Conservation (phyloP, 148 eudicot species). For the Cornus florida region DNA sequence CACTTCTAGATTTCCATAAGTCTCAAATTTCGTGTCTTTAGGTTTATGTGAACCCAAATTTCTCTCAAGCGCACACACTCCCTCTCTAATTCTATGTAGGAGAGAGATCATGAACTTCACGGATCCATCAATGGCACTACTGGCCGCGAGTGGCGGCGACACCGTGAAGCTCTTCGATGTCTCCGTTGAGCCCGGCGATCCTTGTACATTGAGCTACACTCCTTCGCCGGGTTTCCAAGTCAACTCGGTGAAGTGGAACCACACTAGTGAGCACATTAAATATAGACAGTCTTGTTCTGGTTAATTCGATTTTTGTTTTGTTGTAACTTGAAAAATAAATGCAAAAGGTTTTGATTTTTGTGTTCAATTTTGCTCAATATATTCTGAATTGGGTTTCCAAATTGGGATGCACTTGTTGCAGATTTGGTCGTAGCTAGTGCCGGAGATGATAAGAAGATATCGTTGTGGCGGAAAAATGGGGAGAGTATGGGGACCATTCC, state of each 20-base stretch:
- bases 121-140: constrained; percentile 54
- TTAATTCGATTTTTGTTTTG: no score
- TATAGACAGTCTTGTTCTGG: no score
- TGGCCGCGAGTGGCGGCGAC: constrained; percentile 85
- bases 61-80: background rate
- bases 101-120: constrained; percentile 30
- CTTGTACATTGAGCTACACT: constrained; percentile 62
- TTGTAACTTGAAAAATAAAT: no score
- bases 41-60: background rate
- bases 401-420: constrained; percentile 17
- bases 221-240: constrained; percentile 71
- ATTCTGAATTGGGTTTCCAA: background rate
- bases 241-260: constrained; percentile 95
- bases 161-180: constrained; percentile 91
- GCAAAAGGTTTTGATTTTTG: background rate
- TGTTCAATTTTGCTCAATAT: background rate
- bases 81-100: no score
- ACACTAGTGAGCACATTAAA: constrained; percentile 56
- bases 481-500: constrained; percentile 82
- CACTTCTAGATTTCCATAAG: background rate
- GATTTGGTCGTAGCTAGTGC: constrained; percentile 99
- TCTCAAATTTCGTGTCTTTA: background rate
- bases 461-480: constrained; percentile 82
- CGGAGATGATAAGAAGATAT: constrained; percentile 83
- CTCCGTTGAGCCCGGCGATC: constrained; percentile 73